A percentile compares a stretch with the other conserved stretches of the same genome.
Conservation (phyloP, 2,329 filamentous ascomycete genomes). For the Piedraia hortae region DNA sequence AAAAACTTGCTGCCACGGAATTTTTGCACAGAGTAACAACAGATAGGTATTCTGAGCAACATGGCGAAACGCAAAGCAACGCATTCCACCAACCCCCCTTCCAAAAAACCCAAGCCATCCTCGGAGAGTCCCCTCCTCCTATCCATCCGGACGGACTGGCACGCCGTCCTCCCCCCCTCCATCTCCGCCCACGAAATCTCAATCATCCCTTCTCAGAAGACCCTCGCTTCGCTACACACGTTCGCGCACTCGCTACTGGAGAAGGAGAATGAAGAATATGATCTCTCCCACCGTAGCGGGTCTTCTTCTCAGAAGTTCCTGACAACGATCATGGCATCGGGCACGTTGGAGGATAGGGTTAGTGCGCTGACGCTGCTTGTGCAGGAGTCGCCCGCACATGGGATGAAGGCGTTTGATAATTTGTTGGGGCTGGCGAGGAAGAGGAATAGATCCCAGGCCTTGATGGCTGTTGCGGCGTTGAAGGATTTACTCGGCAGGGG, state of each 20-base stretch:
- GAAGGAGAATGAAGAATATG: conserved; percentile 49
- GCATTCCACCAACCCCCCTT: too few species aligned
- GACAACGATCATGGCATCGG: conserved; percentile 86
- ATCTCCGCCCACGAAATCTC: conserved; percentile 18
- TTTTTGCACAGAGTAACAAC: too few species aligned
- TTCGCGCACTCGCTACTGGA: conserved; percentile 53
- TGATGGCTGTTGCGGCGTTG: conserved; percentile 72
- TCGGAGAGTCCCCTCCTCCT: too few species aligned
- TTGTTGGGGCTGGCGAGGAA: conserved; percentile 66
- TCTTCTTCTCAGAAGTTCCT: conserved; percentile 88
- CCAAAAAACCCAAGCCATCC: too few species aligned
- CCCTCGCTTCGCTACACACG: conserved; percentile 32
- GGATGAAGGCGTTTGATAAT: conserved; percentile 64
- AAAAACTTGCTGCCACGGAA: too few species aligned
- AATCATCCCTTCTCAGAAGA: conserved; percentile 19
- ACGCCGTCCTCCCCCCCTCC: conserved; percentile 29
- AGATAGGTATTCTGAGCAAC: not conserved
- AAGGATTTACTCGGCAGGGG: conserved; percentile 88
- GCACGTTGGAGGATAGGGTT: conserved; percentile 88
- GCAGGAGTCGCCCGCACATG: conserved; percentile 89
- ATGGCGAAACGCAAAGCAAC: not conserved
- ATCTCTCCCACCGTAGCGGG: conserved; percentile 33
- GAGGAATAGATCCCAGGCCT: conserved; percentile 72
- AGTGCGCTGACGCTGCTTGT: conserved; percentile 82
- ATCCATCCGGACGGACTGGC: conserved; percentile 43